Evolutionary conservation across 129 eudicot genomes (phyloP).

Genomic region (Arctium minus): DNA sequence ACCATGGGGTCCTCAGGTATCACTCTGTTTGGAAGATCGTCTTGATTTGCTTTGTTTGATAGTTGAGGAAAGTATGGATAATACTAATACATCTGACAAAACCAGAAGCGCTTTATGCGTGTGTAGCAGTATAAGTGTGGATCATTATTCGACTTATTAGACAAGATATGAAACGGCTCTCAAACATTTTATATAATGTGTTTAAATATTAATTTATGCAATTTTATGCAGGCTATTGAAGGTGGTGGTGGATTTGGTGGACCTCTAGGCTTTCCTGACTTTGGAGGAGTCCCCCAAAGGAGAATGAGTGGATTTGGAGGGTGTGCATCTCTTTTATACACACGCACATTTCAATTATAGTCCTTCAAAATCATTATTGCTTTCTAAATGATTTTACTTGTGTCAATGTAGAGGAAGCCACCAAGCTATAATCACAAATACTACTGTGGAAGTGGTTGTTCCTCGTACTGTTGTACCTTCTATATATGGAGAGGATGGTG

Average conservation of each 20-base stretch:
- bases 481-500: constrained; percentile 96
- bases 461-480: constrained; percentile 86
- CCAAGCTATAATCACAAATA: constrained; percentile 74
- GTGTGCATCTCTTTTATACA: constrained; percentile 32
- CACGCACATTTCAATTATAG: not conserved
- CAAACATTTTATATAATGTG: not conserved
- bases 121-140: not conserved
- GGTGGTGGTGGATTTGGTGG: constrained; percentile 70
- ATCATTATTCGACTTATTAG: not conserved
- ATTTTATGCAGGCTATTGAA: constrained; percentile 54
- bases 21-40: not conserved
- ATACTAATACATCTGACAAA: not conserved
- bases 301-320: constrained; percentile 88
- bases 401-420: constrained; percentile 46
- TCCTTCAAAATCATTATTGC: not conserved
- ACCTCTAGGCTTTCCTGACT: constrained; percentile 62
- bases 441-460: constrained; percentile 93
- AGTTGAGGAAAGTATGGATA: not conserved
- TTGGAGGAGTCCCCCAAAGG: constrained; percentile 62
- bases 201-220: not conserved
- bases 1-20: constrained; percentile 92
- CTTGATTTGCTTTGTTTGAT: not conserved
- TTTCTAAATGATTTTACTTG: not conserved
- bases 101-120: not conserved
- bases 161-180: not conserved